Conservation (phyloP, 768 basidiomycete genomes). For the Boletus vermiculosoides region DNA sequence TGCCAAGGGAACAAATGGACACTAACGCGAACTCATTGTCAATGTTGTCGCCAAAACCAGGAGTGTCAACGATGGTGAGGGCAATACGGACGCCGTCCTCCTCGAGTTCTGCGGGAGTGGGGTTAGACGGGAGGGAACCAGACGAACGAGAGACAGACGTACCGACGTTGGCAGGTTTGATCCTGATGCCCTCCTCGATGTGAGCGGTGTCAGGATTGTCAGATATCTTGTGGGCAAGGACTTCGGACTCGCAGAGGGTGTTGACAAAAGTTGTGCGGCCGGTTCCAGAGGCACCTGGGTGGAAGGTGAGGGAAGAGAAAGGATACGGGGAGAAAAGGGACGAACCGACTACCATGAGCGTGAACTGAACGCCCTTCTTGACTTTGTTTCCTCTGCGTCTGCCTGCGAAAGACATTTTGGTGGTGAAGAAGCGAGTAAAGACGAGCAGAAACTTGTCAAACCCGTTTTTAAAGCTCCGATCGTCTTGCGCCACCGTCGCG, state of each 20-base stretch:
- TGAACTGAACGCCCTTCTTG: conserved; percentile 99
- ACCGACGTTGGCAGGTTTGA: conserved; percentile 95
- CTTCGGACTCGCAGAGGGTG: conserved; percentile 96
- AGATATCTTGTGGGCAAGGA: conserved; percentile 82
- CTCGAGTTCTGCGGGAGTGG: conserved; percentile 71
- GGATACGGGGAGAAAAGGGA: conserved; percentile 12
- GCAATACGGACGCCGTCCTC: conserved; percentile 99
- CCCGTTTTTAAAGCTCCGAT: conserved; percentile 36
- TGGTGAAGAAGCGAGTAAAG: conserved; percentile 29
- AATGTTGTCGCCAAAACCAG: conserved; percentile 98
- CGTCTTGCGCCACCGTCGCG: conserved; percentile 33
- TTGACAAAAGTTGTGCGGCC: conserved; percentile 99
- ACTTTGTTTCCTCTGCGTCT: conserved; percentile 90
- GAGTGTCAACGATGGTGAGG: conserved; percentile 96
- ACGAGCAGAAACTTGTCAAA: conserved; percentile 34
- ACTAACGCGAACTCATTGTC: conserved; percentile 98
- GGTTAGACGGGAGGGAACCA: not conserved
- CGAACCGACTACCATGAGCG: conserved; percentile 96
- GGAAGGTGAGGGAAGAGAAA: conserved; percentile 8
- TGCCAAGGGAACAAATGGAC: conserved; percentile 6
- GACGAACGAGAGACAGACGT: not conserved
- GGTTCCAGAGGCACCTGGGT: conserved; percentile 92
- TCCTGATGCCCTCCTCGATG: conserved; percentile 89
- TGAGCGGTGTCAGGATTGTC: conserved; percentile 88
- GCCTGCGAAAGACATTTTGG: conserved; percentile 78